phyloP scores from a whole-genome alignment of 495 filamentous ascomycete species.

The Penicillium coffeae region DNA sequence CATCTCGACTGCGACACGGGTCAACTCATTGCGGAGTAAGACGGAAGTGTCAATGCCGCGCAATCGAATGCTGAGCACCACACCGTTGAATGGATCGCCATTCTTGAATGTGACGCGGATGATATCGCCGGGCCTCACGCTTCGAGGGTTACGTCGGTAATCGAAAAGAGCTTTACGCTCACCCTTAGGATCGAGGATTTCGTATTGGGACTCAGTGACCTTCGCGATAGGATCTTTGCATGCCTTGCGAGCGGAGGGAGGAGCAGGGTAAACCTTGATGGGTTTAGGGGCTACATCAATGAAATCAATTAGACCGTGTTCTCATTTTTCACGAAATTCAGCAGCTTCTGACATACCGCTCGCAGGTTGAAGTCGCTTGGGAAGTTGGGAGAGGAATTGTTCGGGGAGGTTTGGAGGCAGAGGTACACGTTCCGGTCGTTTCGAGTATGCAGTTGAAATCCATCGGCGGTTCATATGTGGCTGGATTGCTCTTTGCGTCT shows the following conservation, averaged over 20 bases:
- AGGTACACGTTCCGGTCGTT: constrained; percentile 32
- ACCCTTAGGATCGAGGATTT: constrained; percentile 75
- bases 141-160: constrained; percentile 64
- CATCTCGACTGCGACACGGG: constrained; percentile 90
- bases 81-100: constrained; percentile 87
- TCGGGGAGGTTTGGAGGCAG: constrained; percentile 40
- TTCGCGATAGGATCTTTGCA: constrained; percentile 59
- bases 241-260: constrained; percentile 35
- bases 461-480: constrained; percentile 37
- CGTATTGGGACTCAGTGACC: constrained; percentile 62
- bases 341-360: constrained; percentile 29
- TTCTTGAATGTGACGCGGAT: constrained; percentile 77
- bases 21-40: constrained; percentile 76
- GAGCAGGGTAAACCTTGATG: constrained; percentile 53
- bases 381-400: constrained; percentile 42
- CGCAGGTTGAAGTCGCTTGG: constrained; percentile 32
- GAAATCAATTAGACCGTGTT: constrained; percentile 19
- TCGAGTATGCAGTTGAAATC: constrained; percentile 39
- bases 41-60: constrained; percentile 83
- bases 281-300: constrained; percentile 33
- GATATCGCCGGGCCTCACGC: constrained; percentile 77
- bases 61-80: constrained; percentile 78
- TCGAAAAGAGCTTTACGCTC: constrained; percentile 78
- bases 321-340: no score
- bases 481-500: constrained; percentile 42